Percentiles rank a stretch among this genome's conserved stretches.
These are phyloP conservation scores for Alliaria petiolata DNA, from an alignment of 345 rosid genomes.

Conservation along the genomic window DNA sequence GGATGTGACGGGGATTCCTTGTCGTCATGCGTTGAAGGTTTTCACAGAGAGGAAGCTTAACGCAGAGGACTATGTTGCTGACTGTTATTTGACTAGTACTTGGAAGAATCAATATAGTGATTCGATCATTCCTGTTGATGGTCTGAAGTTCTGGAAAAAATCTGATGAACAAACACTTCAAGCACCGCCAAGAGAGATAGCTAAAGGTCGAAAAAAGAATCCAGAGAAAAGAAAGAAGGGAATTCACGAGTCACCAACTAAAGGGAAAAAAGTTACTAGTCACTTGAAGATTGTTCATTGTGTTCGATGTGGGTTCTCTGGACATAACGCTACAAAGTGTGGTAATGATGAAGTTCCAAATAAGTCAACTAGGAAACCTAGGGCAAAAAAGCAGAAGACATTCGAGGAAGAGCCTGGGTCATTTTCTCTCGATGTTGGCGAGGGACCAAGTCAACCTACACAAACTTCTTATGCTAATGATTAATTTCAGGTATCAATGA, in stretches of 20 bases:
- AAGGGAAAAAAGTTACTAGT: neutral
- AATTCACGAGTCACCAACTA: neutral
- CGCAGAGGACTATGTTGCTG: neutral
- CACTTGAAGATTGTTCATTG: neutral
- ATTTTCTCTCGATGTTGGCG: neutral
- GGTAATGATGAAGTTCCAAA: neutral
- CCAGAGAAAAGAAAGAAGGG: neutral
- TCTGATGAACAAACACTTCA: neutral
- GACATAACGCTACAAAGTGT: neutral
- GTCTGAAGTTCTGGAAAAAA: neutral
- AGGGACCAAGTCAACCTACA: neutral
- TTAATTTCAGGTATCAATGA: neutral
- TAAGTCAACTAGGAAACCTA: neutral
- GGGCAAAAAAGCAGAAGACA: neutral
- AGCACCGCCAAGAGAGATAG: neutral
- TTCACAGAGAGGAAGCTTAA: neutral
- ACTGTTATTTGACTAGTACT: neutral
- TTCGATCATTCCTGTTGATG: neutral
- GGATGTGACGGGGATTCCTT: neutral
- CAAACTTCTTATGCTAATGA: too few relatives aligned
- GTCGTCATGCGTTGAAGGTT: neutral
- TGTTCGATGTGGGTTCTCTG: neutral
- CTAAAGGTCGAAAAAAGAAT: neutral
- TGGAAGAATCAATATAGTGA: neutral
- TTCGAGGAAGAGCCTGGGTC: neutral